Base-by-base conservation (phyloP, 441 rosid genomes). In the Erodium texanum region DNA sequence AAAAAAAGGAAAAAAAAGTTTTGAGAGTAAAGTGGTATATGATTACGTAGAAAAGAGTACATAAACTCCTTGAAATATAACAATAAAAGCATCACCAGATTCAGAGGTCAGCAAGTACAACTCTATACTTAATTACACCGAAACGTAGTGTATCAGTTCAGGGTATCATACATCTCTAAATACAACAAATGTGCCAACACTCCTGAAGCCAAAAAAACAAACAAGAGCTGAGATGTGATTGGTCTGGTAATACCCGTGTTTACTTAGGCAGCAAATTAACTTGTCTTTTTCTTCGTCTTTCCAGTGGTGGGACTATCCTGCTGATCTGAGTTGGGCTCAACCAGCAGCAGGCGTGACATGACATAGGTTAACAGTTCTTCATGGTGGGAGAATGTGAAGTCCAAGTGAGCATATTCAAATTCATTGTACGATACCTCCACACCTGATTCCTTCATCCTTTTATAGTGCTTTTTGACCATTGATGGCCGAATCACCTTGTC, bases 391-490 rank as follows among this genome's bases (percentile, higher is more conserved):
- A 92, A 92, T 29, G 93, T 94, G 83, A 91, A 90, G 81, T 94
- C 99, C 78, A 91, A 79, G 80, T 92, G 97, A n/a, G 94, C 99
- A 70, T 89, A 94, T 78, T 94, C 97, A 23, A 83, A 88, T 77
- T 89, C 98, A 0, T 68, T 81, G 71, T 78, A 88, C 0, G 99
- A 83, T 12, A 83, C 96, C 18, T 91, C 88, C 5, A 89, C 92
- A 1, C 78, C 85, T 0, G 83, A 78, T 24, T 88, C 86, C 79
- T 82, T 87, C 97, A 94, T 89, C 77, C 86, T 64, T 59, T 75
- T 83, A 24, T 94, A 89, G 75, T 94, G 98, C 72, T 82, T 84
- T 74, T 70, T 85, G 34, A 94, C 90, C 98, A 92, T 94, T 19
- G 94, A 78, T 36, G 97, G 79, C 64, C 82, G 83, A 69, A 94